Evolutionary conservation across 73 alveolate genomes (phyloP).

Genomic region (Paramecium sonneborni): DNA sequence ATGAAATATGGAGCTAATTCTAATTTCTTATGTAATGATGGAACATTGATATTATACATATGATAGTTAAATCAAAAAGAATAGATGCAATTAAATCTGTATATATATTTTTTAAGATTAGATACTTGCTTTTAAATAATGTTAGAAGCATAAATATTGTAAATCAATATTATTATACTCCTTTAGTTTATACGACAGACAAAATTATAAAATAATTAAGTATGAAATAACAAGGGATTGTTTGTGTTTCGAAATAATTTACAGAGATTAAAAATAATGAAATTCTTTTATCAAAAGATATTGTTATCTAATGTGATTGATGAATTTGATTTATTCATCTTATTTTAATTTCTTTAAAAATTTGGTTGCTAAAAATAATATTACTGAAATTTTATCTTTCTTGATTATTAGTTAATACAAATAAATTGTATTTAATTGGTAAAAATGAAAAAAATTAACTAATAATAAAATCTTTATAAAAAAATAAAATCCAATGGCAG

Average conservation of each 20-base stretch:
- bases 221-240: neutral
- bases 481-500: no score
- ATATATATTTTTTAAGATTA: neutral
- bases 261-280: constrained; percentile 8
- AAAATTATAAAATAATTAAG: constrained; percentile 16
- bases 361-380: no score
- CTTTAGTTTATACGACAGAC: neutral
- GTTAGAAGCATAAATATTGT: neutral
- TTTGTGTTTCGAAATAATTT: neutral
- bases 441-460: no score
- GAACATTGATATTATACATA: neutral
- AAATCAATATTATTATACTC: neutral
- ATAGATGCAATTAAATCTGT: neutral
- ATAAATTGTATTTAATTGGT: no score
- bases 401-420: no score
- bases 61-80: neutral
- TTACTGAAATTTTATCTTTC: no score
- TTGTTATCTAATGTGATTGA: neutral
- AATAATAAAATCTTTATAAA: no score
- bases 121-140: neutral
- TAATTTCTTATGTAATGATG: neutral
- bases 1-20: neutral
- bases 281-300: neutral
- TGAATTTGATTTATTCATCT: neutral
- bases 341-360: neutral